Conservation (phyloP, 2,329 filamentous ascomycete genomes). For the Aspergillus sp. region DNA sequence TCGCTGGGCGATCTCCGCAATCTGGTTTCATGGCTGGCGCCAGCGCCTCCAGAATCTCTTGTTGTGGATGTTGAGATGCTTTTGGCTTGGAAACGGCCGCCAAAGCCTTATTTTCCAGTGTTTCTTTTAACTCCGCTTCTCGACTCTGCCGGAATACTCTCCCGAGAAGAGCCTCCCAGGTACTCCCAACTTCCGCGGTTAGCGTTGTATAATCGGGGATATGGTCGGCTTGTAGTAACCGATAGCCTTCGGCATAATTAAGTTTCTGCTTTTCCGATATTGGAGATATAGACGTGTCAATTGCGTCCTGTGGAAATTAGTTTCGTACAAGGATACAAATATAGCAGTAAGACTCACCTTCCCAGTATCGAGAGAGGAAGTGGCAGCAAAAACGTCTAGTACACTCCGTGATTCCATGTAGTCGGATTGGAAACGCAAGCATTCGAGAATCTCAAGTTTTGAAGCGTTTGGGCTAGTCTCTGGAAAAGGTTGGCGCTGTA, state of each 20-base stretch:
- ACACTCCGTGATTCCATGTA: conserved; percentile 36
- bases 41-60: conserved; percentile 50
- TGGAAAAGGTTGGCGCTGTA: conserved; percentile 3
- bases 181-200: conserved; percentile 33
- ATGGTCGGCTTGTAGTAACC: conserved; percentile 55
- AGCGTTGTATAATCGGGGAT: conserved; percentile 46
- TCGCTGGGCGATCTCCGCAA: conserved; percentile 32
- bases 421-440: conserved; percentile 28
- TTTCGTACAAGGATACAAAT: background rate
- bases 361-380: conserved; percentile 26
- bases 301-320: conserved; percentile 42
- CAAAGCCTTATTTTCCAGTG: conserved; percentile 31
- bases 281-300: conserved; percentile 65
- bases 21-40: conserved; percentile 50
- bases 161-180: conserved; percentile 30
- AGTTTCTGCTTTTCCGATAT: conserved; percentile 54
- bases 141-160: conserved; percentile 22
- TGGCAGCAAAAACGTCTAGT: conserved; percentile 35
- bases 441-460: conserved; percentile 26
- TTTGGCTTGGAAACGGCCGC: conserved; percentile 21
- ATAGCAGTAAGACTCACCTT: conserved; percentile 25
- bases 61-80: conserved; percentile 29
- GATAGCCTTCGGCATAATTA: conserved; percentile 56
- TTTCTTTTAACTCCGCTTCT: conserved; percentile 22
- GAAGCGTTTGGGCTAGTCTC: conserved; percentile 10